Conservation (phyloP, 2,329 filamentous ascomycete genomes). For the Lecanicillium sp. region DNA sequence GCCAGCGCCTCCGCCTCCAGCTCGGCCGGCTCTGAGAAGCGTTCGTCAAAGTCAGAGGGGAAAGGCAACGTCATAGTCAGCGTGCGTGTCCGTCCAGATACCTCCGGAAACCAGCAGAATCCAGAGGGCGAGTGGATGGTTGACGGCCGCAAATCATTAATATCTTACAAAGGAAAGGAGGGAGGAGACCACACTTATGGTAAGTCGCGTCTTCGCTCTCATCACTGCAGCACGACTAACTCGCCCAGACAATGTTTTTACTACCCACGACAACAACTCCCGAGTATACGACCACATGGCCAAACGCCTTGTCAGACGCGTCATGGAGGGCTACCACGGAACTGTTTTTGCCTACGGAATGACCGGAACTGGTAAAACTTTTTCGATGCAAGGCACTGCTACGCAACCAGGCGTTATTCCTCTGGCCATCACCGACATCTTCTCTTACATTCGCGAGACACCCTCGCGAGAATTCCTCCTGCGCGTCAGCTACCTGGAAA, state of each 20-base stretch:
- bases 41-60: conserved; percentile 55
- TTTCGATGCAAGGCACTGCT: conserved; percentile 98
- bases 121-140: conserved; percentile 86
- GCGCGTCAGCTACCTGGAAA: conserved; percentile 95
- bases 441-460: conserved; percentile 97
- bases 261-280: conserved; percentile 87
- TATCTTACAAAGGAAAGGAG: conserved; percentile 81
- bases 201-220: conserved; percentile 35
- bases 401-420: conserved; percentile 95
- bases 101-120: conserved; percentile 52
- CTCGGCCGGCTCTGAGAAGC: conserved; percentile 35
- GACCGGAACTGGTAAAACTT: conserved; percentile 98
- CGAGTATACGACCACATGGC: conserved; percentile 92
- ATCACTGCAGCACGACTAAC: conserved; percentile 18
- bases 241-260: conserved; percentile 83
- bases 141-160: conserved; percentile 73
- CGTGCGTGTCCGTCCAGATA: conserved; percentile 84
- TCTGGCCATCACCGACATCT: conserved; percentile 95
- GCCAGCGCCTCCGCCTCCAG: conserved; percentile 22
- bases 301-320: conserved; percentile 86
- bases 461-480: conserved; percentile 90
- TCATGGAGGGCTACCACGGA: conserved; percentile 98
- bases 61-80: conserved; percentile 97
- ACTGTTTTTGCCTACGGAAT: conserved; percentile 99
- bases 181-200: conserved; percentile 90